Conservation (phyloP, 768 basidiomycete species). For the Termitomyces sp. region DNA sequence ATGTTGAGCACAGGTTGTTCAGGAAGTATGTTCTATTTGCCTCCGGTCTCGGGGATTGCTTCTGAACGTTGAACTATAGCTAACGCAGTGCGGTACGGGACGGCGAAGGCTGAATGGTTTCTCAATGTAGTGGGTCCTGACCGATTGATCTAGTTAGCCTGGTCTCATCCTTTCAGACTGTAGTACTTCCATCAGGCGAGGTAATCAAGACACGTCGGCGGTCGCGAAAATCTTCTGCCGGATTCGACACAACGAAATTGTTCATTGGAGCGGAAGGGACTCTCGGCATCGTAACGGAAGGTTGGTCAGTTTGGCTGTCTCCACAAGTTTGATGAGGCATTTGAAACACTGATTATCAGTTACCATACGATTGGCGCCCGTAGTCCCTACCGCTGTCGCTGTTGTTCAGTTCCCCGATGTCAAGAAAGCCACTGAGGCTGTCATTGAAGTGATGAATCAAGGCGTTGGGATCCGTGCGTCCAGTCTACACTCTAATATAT, state of each 20-base stretch:
- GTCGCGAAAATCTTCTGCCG: slow-evolving; percentile 81
- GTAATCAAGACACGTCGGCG: slow-evolving; percentile 85
- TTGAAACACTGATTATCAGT: slow-evolving; percentile 32
- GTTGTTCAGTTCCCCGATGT: slow-evolving; percentile 80
- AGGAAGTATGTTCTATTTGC: slow-evolving; percentile 49
- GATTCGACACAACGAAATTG: slow-evolving; percentile 80
- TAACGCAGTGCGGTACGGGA: slow-evolving; percentile 84
- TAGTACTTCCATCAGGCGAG: slow-evolving; percentile 84
- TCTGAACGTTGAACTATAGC: slow-evolving; percentile 30
- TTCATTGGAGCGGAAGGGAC: slow-evolving; percentile 84
- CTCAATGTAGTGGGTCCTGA: slow-evolving; percentile 61
- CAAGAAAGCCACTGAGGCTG: slow-evolving; percentile 68
- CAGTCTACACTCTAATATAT: slow-evolving; percentile 22
- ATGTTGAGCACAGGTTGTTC: slow-evolving; percentile 88
- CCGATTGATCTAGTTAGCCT: background rate
- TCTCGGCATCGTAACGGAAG: slow-evolving; percentile 87
- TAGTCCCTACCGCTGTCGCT: slow-evolving; percentile 80
- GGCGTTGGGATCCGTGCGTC: slow-evolving; percentile 75
- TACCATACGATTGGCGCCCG: slow-evolving; percentile 77
- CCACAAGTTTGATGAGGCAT: background rate
- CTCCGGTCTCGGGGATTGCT: background rate
- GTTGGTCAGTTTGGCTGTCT: slow-evolving; percentile 25
- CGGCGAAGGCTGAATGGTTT: slow-evolving; percentile 89
- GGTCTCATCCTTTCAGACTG: slow-evolving; percentile 48
- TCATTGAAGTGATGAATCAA: slow-evolving; percentile 63